phyloP scores from a whole-genome alignment of 2,329 filamentous ascomycete genomes.

The Sarocladium strictum region DNA sequence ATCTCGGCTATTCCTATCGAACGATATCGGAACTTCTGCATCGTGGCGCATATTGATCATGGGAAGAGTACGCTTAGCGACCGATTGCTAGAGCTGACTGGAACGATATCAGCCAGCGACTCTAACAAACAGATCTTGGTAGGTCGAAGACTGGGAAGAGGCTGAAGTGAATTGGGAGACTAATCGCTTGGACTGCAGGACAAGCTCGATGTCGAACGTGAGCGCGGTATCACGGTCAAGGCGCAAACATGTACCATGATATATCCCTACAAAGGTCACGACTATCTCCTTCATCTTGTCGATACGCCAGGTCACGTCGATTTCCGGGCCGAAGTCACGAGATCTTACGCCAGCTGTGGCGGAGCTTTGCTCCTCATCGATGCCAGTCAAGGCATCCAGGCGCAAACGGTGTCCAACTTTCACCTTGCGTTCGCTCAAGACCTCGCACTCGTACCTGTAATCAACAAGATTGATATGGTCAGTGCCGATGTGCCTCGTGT shows the following conservation, averaged over 20 bases:
- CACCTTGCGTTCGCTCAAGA: slow-evolving; percentile 94
- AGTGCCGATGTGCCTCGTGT: slow-evolving; percentile 84
- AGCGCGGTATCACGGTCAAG: slow-evolving; percentile 96
- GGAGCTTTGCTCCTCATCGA: slow-evolving; percentile 90
- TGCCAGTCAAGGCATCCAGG: slow-evolving; percentile 93
- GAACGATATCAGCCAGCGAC: slow-evolving; percentile 76
- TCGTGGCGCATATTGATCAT: slow-evolving; percentile 98
- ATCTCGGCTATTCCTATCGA: slow-evolving; percentile 73
- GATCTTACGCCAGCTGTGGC: slow-evolving; percentile 93
- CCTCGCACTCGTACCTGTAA: slow-evolving; percentile 77
- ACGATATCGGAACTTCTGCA: slow-evolving; percentile 91
- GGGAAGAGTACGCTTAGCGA: slow-evolving; percentile 96
- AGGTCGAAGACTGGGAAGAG: slow-evolving; percentile 8
- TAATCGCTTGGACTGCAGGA: slow-evolving; percentile 41
- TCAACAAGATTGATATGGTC: slow-evolving; percentile 95
- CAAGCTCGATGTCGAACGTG: slow-evolving; percentile 92
- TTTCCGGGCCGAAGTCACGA: slow-evolving; percentile 91
- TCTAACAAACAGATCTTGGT: slow-evolving; percentile 85
- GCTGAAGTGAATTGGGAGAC: not conserved
- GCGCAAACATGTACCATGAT: slow-evolving; percentile 98
- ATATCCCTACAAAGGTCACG: slow-evolving; percentile 76
- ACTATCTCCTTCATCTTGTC: slow-evolving; percentile 91
- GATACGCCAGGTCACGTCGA: slow-evolving; percentile 98
- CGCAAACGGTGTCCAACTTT: slow-evolving; percentile 97
- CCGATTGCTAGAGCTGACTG: slow-evolving; percentile 85